phyloP scores from a whole-genome alignment of 441 rosid species.

The Populus hybrid region DNA sequence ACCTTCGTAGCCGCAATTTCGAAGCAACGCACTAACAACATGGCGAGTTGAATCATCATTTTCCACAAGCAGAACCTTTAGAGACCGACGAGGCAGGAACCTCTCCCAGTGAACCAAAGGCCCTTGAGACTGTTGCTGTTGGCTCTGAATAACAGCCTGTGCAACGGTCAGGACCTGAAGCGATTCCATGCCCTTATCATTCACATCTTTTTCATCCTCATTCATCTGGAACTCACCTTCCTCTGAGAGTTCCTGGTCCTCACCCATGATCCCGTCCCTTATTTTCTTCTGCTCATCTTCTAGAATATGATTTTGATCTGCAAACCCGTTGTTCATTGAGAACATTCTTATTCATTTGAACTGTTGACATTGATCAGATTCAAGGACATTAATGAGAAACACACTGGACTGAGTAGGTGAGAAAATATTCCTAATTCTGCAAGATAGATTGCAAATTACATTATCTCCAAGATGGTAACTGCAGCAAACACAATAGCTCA shows the following conservation, averaged over 20 bases:
- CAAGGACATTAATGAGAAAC: slow-evolving; percentile 17
- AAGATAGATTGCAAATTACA: slow-evolving; percentile 27
- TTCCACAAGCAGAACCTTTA: slow-evolving; percentile 59
- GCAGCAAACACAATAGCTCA: slow-evolving; percentile 9
- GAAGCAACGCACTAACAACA: slow-evolving; percentile 44
- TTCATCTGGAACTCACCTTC: slow-evolving; percentile 35
- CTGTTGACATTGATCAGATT: slow-evolving; percentile 37
- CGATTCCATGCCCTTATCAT: slow-evolving; percentile 17
- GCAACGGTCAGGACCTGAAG: slow-evolving; percentile 17
- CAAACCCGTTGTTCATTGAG: slow-evolving; percentile 19
- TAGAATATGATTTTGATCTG: slow-evolving; percentile 21
- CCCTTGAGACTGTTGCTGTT: slow-evolving; percentile 23
- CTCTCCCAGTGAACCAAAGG: slow-evolving; percentile 40
- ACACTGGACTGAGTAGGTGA: slow-evolving; percentile 10
- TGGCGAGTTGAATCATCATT: slow-evolving; percentile 51
- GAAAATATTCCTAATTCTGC: slow-evolving; percentile 17
- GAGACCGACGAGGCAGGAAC: slow-evolving; percentile 39
- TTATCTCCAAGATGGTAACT: slow-evolving; percentile 17
- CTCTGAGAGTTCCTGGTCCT: slow-evolving; percentile 35
- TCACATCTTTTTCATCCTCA: slow-evolving; percentile 24
- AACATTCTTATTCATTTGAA: slow-evolving; percentile 26
- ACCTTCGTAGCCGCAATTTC: slow-evolving; percentile 56
- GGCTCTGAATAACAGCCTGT: slow-evolving; percentile 14
- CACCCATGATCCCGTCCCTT: slow-evolving; percentile 29
- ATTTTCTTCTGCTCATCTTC: slow-evolving; percentile 25